phyloP scores from a whole-genome alignment of 345 rosid genomes.

The Ceriops tagal region DNA sequence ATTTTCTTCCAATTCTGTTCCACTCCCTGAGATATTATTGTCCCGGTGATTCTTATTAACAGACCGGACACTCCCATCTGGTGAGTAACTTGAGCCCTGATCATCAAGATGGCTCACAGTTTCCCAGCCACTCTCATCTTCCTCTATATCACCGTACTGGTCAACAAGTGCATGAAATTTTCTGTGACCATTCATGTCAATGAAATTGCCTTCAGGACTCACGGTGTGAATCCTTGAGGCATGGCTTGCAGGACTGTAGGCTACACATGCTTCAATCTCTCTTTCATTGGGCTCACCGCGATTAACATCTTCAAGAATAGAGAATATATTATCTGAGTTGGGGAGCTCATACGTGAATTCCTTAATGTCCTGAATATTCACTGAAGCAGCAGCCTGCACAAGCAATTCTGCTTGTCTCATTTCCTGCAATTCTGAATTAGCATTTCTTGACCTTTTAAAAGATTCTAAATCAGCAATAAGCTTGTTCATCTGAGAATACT shows the following conservation, averaged over 20 bases:
- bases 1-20: conserved; percentile 56
- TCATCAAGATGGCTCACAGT: conserved; percentile 85
- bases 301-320: conserved; percentile 61
- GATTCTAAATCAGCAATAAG: conserved; percentile 59
- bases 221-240: conserved; percentile 45
- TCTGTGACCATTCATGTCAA: conserved; percentile 33
- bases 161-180: conserved; percentile 36
- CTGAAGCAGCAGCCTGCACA: conserved; percentile 45
- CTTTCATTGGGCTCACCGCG: conserved; percentile 37
- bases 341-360: conserved; percentile 65
- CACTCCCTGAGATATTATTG: conserved; percentile 51
- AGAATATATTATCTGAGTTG: conserved; percentile 57
- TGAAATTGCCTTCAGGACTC: conserved; percentile 45
- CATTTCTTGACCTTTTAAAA: conserved; percentile 41
- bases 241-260: conserved; percentile 44
- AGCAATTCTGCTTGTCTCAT: conserved; percentile 47
- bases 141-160: conserved; percentile 54
- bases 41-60: conserved; percentile 40
- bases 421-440: conserved; percentile 36
- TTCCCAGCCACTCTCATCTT: conserved; percentile 98
- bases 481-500: conserved; percentile 57
- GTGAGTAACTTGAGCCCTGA: conserved; percentile 73
- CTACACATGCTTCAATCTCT: conserved; percentile 38
- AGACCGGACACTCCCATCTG: conserved; percentile 54
- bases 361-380: conserved; percentile 46